A percentile compares a stretch with the other conserved stretches of the same genome.
phyloP scores from a whole-genome alignment of 129 eudicot species.

The Sambucus nigra region DNA sequence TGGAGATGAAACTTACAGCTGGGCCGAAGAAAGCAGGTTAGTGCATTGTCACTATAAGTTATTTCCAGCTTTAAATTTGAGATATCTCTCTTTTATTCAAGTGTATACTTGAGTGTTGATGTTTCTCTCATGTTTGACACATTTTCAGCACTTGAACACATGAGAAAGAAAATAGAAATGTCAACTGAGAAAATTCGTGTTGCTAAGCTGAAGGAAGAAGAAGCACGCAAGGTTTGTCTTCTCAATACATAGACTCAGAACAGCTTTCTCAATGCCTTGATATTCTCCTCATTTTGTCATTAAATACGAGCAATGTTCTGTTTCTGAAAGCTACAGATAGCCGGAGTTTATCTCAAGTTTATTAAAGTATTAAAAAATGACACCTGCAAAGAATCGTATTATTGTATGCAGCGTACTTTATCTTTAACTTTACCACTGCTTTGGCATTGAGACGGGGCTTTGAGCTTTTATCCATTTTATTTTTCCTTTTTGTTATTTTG shows the following conservation, averaged over 20 bases:
- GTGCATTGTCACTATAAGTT: conserved; percentile 9
- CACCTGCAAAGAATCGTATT: no score
- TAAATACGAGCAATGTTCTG: not conserved
- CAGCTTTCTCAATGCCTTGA: not conserved
- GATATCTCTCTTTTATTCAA: not conserved
- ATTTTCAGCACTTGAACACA: conserved; percentile 78
- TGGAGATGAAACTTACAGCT: conserved; percentile 97
- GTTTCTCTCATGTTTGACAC: conserved; percentile 12
- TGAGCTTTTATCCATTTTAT: not conserved
- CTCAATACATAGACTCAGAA: conserved; percentile 1
- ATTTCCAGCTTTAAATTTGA: not conserved
- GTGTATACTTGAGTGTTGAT: conserved; percentile 4
- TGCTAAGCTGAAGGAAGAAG: conserved; percentile 83
- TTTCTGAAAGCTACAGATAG: not conserved
- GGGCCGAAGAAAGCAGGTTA: conserved; percentile 98
- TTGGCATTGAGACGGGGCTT: not conserved
- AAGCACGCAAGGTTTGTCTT: conserved; percentile 54
- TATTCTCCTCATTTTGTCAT: not conserved
- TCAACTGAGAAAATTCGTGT: conserved; percentile 77
- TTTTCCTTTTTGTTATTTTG: not conserved
- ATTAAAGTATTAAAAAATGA: not conserved
- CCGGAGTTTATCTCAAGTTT: not conserved
- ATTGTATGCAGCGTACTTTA: no score
- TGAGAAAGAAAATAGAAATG: conserved; percentile 93
- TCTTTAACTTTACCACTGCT: not conserved